These are phyloP conservation scores for Zymoseptoria pseudotritici DNA, from an alignment of 2,329 filamentous ascomycete genomes.

Conservation along the genomic window DNA sequence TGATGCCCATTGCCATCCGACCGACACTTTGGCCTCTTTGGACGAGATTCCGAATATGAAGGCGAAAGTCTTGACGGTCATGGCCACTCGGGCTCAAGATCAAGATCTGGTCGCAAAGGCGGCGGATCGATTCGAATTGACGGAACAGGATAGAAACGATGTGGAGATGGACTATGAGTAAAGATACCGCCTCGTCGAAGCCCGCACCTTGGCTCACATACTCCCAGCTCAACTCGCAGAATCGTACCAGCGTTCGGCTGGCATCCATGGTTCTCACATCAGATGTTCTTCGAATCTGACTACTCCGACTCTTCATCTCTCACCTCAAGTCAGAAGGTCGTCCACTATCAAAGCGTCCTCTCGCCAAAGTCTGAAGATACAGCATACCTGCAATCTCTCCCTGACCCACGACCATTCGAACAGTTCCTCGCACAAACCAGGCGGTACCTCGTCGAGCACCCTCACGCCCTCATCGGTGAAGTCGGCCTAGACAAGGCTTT, in stretches of 20 bases:
- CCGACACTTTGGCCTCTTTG: constrained; percentile 63
- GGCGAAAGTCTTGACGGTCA: constrained; percentile 59
- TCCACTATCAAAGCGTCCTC: constrained; percentile 63
- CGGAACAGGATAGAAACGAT: constrained; percentile 11
- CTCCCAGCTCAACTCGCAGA: constrained; percentile 30
- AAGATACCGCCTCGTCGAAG: neutral
- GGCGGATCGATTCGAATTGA: constrained; percentile 49
- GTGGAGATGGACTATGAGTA: constrained; percentile 2
- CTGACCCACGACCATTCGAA: constrained; percentile 54
- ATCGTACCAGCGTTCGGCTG: constrained; percentile 72
- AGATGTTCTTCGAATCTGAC: constrained; percentile 57
- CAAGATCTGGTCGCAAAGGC: constrained; percentile 62
- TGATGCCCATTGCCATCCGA: constrained; percentile 80
- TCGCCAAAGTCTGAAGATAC: constrained; percentile 47
- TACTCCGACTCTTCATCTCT: constrained; percentile 28
- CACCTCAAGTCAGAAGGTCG: constrained; percentile 38
- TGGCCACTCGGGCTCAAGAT: constrained; percentile 70
- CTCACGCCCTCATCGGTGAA: constrained; percentile 65
- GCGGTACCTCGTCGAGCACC: constrained; percentile 48
- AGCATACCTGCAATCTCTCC: constrained; percentile 47
- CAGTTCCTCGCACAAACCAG: constrained; percentile 51
- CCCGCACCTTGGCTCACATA: constrained; percentile 12
- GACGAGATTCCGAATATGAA: constrained; percentile 56
- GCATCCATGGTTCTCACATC: constrained; percentile 81
- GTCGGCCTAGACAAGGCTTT: constrained; percentile 72